These are phyloP conservation scores for Yamagishiella unicocca DNA, from an alignment of 139 green algal genomes.

Conservation along the genomic window DNA sequence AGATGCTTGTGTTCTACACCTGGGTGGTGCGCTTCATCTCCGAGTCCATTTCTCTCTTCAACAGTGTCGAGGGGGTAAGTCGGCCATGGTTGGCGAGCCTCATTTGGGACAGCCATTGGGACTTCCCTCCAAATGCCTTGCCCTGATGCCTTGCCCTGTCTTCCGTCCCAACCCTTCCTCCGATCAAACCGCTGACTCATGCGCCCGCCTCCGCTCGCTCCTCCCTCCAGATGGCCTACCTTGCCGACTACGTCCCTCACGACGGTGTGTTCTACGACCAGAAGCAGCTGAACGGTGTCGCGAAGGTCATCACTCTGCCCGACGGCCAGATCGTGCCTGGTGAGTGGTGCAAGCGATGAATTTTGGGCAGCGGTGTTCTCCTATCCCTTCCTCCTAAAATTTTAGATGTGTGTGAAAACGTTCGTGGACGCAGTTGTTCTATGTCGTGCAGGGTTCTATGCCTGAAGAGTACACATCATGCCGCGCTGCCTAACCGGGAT, in stretches of 20 bases:
- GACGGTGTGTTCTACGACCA: slow-evolving; percentile 53
- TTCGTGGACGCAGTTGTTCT: too few species aligned
- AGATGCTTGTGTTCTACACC: slow-evolving; percentile 71
- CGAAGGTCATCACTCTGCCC: slow-evolving; percentile 9
- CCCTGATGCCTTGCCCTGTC: neutral
- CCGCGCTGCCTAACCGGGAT: too few species aligned
- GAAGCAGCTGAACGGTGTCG: slow-evolving; percentile 24
- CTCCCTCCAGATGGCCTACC: slow-evolving; percentile 47
- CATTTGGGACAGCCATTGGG: neutral
- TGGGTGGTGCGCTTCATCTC: slow-evolving; percentile 66
- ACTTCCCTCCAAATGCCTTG: neutral
- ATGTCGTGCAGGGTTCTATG: too few species aligned
- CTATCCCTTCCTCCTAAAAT: too few species aligned
- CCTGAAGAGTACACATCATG: too few species aligned
- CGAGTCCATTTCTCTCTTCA: slow-evolving; percentile 63
- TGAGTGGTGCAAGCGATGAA: too few species aligned
- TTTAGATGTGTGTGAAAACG: too few species aligned
- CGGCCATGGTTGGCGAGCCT: too few species aligned
- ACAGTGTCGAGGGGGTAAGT: slow-evolving; percentile 60
- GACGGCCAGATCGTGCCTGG: slow-evolving; percentile 37
- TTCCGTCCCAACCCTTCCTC: neutral
- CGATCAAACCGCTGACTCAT: neutral
- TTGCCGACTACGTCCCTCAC: slow-evolving; percentile 64
- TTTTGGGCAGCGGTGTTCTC: too few species aligned
- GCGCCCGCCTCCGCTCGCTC: neutral